A percentile compares a stretch with the other conserved stretches of the same genome.
Conservation (phyloP, 192 early-diverging fungal genomes). For the Coemansia sp. region DNA sequence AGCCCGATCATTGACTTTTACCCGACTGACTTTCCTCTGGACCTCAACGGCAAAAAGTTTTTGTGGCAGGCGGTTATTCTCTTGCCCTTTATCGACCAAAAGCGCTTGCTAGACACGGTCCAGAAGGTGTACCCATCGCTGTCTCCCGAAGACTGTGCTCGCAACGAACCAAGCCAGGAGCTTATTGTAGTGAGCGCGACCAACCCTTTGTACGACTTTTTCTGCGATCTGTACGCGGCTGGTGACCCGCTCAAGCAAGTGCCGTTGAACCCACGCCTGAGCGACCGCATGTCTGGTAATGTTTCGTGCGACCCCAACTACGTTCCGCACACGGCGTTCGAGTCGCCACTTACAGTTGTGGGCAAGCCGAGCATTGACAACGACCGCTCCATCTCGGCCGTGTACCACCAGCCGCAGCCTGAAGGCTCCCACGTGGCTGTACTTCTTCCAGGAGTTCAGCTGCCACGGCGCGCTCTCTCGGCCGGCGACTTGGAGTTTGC, state of each 20-base stretch:
- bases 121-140: conserved; percentile 60
- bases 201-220: conserved; percentile 59
- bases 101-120: conserved; percentile 71
- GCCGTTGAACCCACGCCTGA: conserved; percentile 53
- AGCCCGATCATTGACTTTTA: conserved; percentile 96
- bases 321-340: conserved; percentile 57
- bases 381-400: conserved; percentile 57
- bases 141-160: conserved; percentile 63
- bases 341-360: conserved; percentile 51
- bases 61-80: conserved; percentile 92
- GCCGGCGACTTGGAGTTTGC: conserved; percentile 38
- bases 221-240: conserved; percentile 37
- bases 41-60: conserved; percentile 93
- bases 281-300: conserved; percentile 56
- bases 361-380: conserved; percentile 59
- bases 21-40: conserved; percentile 81
- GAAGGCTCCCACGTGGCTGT: conserved; percentile 17
- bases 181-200: conserved; percentile 57
- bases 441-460: conserved; percentile 38
- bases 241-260: conserved; percentile 23
- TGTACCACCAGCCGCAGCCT: conserved; percentile 44
- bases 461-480: conserved; percentile 27
- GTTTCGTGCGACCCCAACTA: conserved; percentile 58
- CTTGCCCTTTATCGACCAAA: conserved; percentile 92
- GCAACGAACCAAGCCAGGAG: conserved; percentile 69